Evolutionary conservation across 2,329 filamentous ascomycete genomes (phyloP).

Genomic region (Neocatenulostroma microsporum): DNA sequence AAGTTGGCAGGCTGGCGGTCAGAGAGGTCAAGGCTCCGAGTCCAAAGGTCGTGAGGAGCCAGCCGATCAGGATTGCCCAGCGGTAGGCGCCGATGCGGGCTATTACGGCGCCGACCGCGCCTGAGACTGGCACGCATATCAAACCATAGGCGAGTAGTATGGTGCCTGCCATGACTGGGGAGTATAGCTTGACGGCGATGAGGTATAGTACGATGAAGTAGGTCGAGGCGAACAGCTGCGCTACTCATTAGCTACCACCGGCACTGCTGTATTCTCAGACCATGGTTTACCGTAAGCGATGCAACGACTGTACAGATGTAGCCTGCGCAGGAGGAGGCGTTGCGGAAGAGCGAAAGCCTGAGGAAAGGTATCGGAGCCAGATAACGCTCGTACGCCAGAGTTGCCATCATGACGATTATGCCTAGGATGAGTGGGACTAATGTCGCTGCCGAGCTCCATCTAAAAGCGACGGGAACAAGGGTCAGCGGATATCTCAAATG

Average conservation of each 20-base stretch:
- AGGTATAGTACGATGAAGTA: constrained; percentile 39
- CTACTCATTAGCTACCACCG: constrained; percentile 13
- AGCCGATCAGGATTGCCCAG: constrained; percentile 20
- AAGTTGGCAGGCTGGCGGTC: constrained; percentile 30
- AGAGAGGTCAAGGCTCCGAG: constrained; percentile 38
- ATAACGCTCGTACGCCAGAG: constrained; percentile 18
- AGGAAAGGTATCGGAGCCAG: constrained; percentile 21
- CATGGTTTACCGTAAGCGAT: constrained; percentile 20
- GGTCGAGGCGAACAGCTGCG: constrained; percentile 24
- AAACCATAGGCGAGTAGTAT: constrained; percentile 31
- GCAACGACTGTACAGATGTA: constrained; percentile 27
- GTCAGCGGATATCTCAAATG: too few species aligned
- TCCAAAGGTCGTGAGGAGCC: constrained; percentile 31
- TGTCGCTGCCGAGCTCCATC: constrained; percentile 30
- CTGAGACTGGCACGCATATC: constrained; percentile 21
- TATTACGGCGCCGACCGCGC: constrained; percentile 23
- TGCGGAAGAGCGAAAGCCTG: constrained; percentile 23
- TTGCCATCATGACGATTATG: constrained; percentile 24
- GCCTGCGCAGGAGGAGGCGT: constrained; percentile 22
- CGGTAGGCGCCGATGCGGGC: constrained; percentile 23
- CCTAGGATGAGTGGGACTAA: constrained; percentile 30
- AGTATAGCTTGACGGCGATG: constrained; percentile 34
- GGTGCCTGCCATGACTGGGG: constrained; percentile 32
- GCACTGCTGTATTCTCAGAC: too few species aligned
- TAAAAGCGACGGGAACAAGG: too few species aligned